A percentile compares a stretch with the other conserved stretches of the same genome.
These are phyloP conservation scores for Botryosphaeria dothidea DNA, from an alignment of 2,329 filamentous ascomycete species.

Conservation along the genomic window DNA sequence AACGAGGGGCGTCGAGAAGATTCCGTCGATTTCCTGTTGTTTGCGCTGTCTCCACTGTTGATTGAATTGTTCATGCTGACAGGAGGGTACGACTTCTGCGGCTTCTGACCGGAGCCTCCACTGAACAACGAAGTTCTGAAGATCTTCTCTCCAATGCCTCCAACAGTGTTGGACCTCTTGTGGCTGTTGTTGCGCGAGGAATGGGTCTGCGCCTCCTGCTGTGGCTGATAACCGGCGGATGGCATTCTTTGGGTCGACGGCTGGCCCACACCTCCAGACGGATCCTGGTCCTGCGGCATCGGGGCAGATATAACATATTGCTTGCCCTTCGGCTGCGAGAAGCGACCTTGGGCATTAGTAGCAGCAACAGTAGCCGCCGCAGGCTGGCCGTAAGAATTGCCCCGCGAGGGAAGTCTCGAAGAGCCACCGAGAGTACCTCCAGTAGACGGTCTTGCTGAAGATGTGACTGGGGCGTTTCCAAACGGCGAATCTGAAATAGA, in stretches of 20 bases:
- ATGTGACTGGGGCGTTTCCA: slow-evolving; percentile 41
- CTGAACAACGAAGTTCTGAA: slow-evolving; percentile 83
- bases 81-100: slow-evolving; percentile 74
- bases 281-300: slow-evolving; percentile 56
- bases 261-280: slow-evolving; percentile 55
- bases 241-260: slow-evolving; percentile 56
- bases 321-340: slow-evolving; percentile 73
- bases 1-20: slow-evolving; percentile 52
- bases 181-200: slow-evolving; percentile 56
- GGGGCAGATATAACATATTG: slow-evolving; percentile 72
- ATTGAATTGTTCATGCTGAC: slow-evolving; percentile 83
- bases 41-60: slow-evolving; percentile 57
- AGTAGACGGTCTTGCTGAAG: slow-evolving; percentile 69
- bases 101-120: slow-evolving; percentile 56
- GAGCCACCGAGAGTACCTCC: slow-evolving; percentile 70
- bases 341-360: slow-evolving; percentile 85
- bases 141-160: slow-evolving; percentile 72
- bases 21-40: slow-evolving; percentile 50
- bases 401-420: slow-evolving; percentile 67
- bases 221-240: slow-evolving; percentile 57
- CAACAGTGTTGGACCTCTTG: slow-evolving; percentile 64
- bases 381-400: slow-evolving; percentile 82
- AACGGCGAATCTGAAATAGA: slow-evolving; percentile 50
- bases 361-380: slow-evolving; percentile 82
- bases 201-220: slow-evolving; percentile 58